Base-by-base conservation (phyloP, 805 yeast genomes). In the Metschnikowia kunwiensis region DNA sequence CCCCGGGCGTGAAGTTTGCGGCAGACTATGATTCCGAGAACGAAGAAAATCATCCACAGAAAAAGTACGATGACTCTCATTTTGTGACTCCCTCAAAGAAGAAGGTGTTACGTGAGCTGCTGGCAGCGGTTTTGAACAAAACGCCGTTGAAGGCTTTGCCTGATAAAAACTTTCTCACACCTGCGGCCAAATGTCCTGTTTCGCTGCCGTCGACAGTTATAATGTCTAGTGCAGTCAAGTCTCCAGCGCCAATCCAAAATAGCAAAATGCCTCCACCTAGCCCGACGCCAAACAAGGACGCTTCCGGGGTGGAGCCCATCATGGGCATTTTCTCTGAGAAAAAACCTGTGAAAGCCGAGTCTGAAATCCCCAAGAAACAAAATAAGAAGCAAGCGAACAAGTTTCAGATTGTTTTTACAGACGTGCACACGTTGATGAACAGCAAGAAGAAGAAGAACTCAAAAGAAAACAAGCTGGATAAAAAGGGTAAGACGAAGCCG, bases 141-240 rank as follows among this genome's bases (percentile, higher is more conserved):
- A 47, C 52, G 5, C 53, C 54, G 10, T 18, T 45, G 34, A 37
- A 42, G 12, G 21, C 45, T 9, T 27, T 32, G 17, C 36, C 32
- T 7, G 37, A 39, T n/a, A 29, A 47, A 24, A 34, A 32, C 20
- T 31, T 31, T 11, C 30, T 18, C 5, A 65, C 70, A 1, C 71
- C 72, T 2, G 58, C 60, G 8, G 61, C 60, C 17, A 60, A 58
- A 9, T 49, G 42, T 12, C 55, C 57, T 1, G 34, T 43, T 6
- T 63, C 70, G 2, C 65, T 72, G 3, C 74, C 74, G 0, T 62
- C 71, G 2, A 68, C 74, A 1, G 70, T 66, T 8, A 60, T 68
- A 5, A 53, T 67, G 52, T 55, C 64, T 1, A 61, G 66, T 41
- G 60, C 59, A 1, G 40, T 42, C 3, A 55, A 53, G 24, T 36